Evolutionary conservation across 768 basidiomycete genomes (phyloP).

Genomic region (Chlorophyllum brunneum): DNA sequence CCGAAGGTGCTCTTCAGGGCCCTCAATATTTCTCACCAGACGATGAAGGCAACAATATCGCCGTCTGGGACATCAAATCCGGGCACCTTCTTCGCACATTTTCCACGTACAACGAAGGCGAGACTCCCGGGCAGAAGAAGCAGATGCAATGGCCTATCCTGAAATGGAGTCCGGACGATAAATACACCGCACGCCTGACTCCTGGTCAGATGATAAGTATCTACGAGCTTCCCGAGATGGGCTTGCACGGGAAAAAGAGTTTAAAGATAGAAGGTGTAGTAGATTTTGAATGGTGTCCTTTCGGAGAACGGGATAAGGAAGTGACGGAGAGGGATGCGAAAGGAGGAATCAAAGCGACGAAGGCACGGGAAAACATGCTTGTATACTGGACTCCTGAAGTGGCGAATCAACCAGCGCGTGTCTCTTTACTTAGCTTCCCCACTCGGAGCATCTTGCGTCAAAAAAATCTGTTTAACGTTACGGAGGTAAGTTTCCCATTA

Average conservation of each 20-base stretch:
- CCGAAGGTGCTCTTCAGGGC: conserved; percentile 76
- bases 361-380: conserved; percentile 83
- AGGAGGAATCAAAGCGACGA: conserved; percentile 41
- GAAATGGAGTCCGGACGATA: conserved; percentile 98
- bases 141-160: conserved; percentile 93
- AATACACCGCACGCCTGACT: conserved; percentile 86
- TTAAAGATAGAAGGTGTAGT: conserved; percentile 96
- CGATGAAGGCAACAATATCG: conserved; percentile 95
- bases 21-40: conserved; percentile 86
- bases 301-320: conserved; percentile 84
- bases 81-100: conserved; percentile 92
- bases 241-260: conserved; percentile 92
- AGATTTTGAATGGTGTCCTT: conserved; percentile 98
- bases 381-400: conserved; percentile 99
- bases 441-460: conserved; percentile 78
- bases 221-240: conserved; percentile 93
- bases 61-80: conserved; percentile 98
- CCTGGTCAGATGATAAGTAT: conserved; percentile 94
- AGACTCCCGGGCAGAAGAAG: conserved; percentile 58
- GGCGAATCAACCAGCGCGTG: conserved; percentile 92
- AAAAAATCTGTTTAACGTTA: conserved; percentile 97
- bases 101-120: conserved; percentile 57
- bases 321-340: conserved; percentile 53
- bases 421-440: conserved; percentile 90
- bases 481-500: conserved; percentile 62